These are phyloP conservation scores for Clavispora vitiphila DNA, from an alignment of 805 yeast species.

Conservation along the genomic window DNA sequence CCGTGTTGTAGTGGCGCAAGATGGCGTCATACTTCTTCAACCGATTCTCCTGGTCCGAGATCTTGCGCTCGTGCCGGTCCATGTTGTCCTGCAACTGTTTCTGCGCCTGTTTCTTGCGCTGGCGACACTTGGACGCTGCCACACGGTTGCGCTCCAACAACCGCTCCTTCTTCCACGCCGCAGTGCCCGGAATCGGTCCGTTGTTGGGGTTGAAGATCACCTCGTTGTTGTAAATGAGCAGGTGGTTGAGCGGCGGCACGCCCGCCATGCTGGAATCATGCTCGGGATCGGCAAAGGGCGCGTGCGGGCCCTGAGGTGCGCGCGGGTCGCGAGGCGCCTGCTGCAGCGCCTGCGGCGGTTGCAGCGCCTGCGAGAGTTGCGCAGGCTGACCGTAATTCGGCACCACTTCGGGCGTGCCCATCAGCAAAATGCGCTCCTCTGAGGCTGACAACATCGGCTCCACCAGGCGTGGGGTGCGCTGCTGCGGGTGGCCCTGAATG, in stretches of 20 bases:
- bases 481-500: neutral
- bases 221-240: constrained; percentile 49
- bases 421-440: neutral
- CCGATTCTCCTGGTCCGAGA: constrained; percentile 21
- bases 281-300: neutral
- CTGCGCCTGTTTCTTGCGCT: constrained; percentile 65
- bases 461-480: neutral
- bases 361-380: neutral
- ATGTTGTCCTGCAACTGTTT: constrained; percentile 60
- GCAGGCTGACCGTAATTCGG: no score
- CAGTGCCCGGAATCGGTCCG: constrained; percentile 58
- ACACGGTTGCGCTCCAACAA: constrained; percentile 57
- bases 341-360: neutral
- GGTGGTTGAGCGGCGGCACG: constrained; percentile 47
- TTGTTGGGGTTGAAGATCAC: constrained; percentile 49
- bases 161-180: constrained; percentile 65
- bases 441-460: neutral
- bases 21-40: constrained; percentile 20
- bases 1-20: constrained; percentile 16
- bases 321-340: neutral
- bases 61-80: constrained; percentile 42
- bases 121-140: constrained; percentile 69
- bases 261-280: constrained; percentile 26
- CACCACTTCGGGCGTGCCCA: neutral
- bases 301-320: neutral